A percentile compares a stretch with the other conserved stretches of the same genome.
These are phyloP conservation scores for Wickerhamomyces canadensis DNA, from an alignment of 805 yeast species.

Conservation along the genomic window DNA sequence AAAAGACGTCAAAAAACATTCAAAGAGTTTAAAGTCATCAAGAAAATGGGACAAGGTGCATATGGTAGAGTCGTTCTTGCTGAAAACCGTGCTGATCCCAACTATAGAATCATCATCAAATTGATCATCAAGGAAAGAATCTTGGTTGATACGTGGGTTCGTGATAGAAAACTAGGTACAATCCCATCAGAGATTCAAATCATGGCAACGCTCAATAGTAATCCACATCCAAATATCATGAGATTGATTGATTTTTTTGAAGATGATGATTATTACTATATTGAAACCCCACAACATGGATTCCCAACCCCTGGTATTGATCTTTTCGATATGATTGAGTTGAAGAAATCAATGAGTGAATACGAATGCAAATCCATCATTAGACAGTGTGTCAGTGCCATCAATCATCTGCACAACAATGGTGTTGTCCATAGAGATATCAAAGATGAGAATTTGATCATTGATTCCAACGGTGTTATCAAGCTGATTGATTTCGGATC, in stretches of 20 bases:
- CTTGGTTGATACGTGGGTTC: slow-evolving; percentile 94
- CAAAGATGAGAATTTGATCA: slow-evolving; percentile 90
- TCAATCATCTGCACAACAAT: slow-evolving; percentile 73
- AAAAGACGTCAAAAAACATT: slow-evolving; percentile 66
- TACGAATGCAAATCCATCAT: slow-evolving; percentile 72
- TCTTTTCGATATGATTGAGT: slow-evolving; percentile 85
- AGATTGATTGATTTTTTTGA: slow-evolving; percentile 87
- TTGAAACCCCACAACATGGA: slow-evolving; percentile 91
- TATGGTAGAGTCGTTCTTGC: slow-evolving; percentile 91
- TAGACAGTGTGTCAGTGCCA: slow-evolving; percentile 72
- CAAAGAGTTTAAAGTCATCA: slow-evolving; percentile 62
- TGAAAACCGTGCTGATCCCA: slow-evolving; percentile 55
- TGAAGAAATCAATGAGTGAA: slow-evolving; percentile 76
- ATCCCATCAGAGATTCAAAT: slow-evolving; percentile 96
- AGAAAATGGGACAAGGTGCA: slow-evolving; percentile 92
- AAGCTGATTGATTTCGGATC: slow-evolving; percentile 94
- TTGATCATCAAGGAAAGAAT: slow-evolving; percentile 90
- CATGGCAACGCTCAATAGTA: slow-evolving; percentile 70
- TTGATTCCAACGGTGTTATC: slow-evolving; percentile 73
- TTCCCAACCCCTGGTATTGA: slow-evolving; percentile 81
- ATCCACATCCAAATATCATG: slow-evolving; percentile 86
- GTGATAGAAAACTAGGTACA: slow-evolving; percentile 87
- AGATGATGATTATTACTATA: slow-evolving; percentile 81
- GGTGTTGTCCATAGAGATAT: slow-evolving; percentile 94
- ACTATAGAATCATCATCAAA: slow-evolving; percentile 71